Percentiles rank a stretch among this genome's conserved stretches.
Conservation (phyloP, 345 rosid species). For the Erucastrum elatum region DNA sequence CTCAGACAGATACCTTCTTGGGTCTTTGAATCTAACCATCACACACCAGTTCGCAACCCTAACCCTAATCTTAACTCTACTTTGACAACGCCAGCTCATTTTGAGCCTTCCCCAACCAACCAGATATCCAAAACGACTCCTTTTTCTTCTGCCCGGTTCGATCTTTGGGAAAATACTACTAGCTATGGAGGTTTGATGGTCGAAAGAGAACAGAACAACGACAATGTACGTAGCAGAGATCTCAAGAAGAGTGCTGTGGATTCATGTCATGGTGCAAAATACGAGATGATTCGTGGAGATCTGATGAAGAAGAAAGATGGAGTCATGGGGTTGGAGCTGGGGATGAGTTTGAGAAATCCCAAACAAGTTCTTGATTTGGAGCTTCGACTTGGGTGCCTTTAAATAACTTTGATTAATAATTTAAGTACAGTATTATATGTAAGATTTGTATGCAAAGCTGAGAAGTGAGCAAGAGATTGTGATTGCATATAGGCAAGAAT, state of each 20-base stretch:
- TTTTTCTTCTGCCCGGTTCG: constrained; percentile 9
- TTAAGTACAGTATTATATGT: background rate
- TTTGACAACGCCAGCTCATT: constrained; percentile 28
- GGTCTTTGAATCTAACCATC: constrained; percentile 45
- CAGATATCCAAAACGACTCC: constrained; percentile 28
- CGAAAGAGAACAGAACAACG: constrained; percentile 37
- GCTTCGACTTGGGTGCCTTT: constrained; percentile 62
- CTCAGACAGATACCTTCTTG: constrained; percentile 52
- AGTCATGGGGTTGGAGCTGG: constrained; percentile 50
- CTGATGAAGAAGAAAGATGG: constrained; percentile 40
- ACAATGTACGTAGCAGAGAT: constrained; percentile 35
- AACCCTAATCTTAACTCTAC: constrained; percentile 42
- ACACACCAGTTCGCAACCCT: constrained; percentile 29
- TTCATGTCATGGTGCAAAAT: constrained; percentile 25
- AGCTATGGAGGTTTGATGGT: constrained; percentile 29
- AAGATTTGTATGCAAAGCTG: constrained; percentile 10
- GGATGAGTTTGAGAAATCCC: constrained; percentile 46
- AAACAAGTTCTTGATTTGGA: constrained; percentile 62
- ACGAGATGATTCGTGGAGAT: constrained; percentile 36
- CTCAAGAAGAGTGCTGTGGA: constrained; percentile 25
- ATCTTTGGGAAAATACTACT: constrained; percentile 18
- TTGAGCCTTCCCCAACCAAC: constrained; percentile 20
- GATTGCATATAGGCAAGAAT: constrained; percentile 12
- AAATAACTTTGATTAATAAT: background rate
- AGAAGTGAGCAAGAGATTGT: constrained; percentile 30